phyloP scores from a whole-genome alignment of 2,329 filamentous ascomycete species.

The Pestalotiopsis sp. region DNA sequence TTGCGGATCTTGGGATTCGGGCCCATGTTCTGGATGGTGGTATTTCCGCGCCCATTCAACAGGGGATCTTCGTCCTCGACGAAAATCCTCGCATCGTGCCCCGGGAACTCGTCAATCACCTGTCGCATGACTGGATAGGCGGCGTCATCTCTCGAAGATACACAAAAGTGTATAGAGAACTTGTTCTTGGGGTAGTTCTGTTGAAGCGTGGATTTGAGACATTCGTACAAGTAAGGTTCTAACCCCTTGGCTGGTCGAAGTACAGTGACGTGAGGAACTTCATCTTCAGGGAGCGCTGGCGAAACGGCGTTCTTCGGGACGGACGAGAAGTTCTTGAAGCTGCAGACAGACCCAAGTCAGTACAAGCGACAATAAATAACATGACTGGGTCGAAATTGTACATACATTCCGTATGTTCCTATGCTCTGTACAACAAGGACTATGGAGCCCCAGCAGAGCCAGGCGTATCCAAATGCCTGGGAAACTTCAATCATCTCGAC shows the following conservation, averaged over 20 bases:
- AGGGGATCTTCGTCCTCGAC: constrained; percentile 82
- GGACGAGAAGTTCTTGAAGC: constrained; percentile 57
- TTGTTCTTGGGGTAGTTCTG: constrained; percentile 80
- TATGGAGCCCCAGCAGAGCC: constrained; percentile 54
- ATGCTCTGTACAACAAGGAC: constrained; percentile 58
- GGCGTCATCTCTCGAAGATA: constrained; percentile 74
- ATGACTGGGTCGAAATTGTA: background rate
- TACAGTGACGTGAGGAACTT: constrained; percentile 82
- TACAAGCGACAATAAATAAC: background rate
- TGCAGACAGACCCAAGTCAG: constrained; percentile 25
- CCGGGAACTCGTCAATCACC: constrained; percentile 73
- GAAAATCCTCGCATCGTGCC: constrained; percentile 71
- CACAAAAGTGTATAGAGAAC: constrained; percentile 80
- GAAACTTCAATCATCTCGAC: constrained; percentile 28
- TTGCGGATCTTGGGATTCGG: constrained; percentile 99
- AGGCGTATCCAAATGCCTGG: constrained; percentile 44
- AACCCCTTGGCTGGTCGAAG: constrained; percentile 93
- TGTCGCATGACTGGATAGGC: constrained; percentile 74
- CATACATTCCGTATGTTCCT: constrained; percentile 59
- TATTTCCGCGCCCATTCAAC: constrained; percentile 54
- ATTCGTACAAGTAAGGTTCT: constrained; percentile 89
- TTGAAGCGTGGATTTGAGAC: constrained; percentile 81
- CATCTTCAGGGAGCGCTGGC: constrained; percentile 48
- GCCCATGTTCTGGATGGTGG: constrained; percentile 65
- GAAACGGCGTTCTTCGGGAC: constrained; percentile 53